A percentile compares a stretch with the other conserved stretches of the same genome.
Evolutionary conservation across 2,329 filamentous ascomycete genomes (phyloP).

Genomic region (Emmonsia crescens): DNA sequence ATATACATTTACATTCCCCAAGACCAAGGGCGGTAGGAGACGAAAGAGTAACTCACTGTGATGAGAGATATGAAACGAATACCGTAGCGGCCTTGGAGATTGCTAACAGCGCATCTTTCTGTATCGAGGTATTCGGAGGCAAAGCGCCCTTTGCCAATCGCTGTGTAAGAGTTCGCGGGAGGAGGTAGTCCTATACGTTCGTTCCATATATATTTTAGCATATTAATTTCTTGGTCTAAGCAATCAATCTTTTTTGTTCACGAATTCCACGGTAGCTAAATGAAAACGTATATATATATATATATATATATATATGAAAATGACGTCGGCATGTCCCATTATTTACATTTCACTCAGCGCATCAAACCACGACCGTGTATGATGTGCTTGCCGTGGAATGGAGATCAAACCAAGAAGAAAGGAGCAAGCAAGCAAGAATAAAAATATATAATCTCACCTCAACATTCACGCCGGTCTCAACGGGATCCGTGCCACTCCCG

Average conservation of each 20-base stretch:
- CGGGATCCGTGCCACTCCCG: conserved; percentile 5
- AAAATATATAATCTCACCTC: conserved; percentile 21
- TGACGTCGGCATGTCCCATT: neutral
- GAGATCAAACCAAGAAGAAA: neutral
- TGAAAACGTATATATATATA: neutral
- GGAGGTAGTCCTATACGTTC: conserved; percentile 44
- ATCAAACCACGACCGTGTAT: neutral
- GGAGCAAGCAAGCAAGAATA: neutral
- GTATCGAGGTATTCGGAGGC: conserved; percentile 53
- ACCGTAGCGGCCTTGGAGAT: conserved; percentile 57
- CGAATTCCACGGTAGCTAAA: neutral
- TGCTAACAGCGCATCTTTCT: conserved; percentile 54
- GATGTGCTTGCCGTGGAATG: neutral
- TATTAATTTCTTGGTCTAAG: neutral
- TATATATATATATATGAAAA: neutral
- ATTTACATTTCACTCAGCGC: neutral
- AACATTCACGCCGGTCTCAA: conserved; percentile 31
- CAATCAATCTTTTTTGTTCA: too few species aligned
- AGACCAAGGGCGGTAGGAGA: neutral
- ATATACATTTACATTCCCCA: neutral
- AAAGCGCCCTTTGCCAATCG: conserved; percentile 53
- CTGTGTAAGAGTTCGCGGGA: conserved; percentile 52
- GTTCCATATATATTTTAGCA: neutral
- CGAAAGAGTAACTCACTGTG: conserved; percentile 37
- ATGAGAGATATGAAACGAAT: conserved; percentile 54